These are phyloP conservation scores for Mycosphaerella sp. DNA, from an alignment of 2,329 filamentous ascomycete genomes.

Conservation along the genomic window DNA sequence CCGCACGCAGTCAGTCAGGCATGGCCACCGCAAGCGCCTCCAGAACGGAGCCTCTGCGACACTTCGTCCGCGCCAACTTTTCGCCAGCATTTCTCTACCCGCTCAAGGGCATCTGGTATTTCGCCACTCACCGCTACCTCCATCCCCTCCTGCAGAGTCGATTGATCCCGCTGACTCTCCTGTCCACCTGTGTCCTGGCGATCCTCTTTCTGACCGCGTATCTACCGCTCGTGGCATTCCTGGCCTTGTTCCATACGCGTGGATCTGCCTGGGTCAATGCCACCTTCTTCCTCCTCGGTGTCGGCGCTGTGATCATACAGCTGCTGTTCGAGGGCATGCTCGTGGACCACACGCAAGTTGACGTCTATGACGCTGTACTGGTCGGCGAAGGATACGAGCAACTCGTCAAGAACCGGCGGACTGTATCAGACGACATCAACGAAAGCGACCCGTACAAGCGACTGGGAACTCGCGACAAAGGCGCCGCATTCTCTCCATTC, in stretches of 20 bases:
- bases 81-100: slow-evolving; percentile 33
- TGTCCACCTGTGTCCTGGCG: slow-evolving; percentile 76
- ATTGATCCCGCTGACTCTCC: slow-evolving; percentile 70
- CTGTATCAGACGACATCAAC: slow-evolving; percentile 60
- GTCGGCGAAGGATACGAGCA: slow-evolving; percentile 66
- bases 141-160: slow-evolving; percentile 74
- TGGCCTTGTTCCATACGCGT: slow-evolving; percentile 74
- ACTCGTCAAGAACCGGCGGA: slow-evolving; percentile 55
- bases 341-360: slow-evolving; percentile 66
- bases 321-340: slow-evolving; percentile 49
- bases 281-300: slow-evolving; percentile 70
- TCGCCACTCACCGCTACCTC: slow-evolving; percentile 66
- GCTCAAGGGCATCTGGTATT: slow-evolving; percentile 68
- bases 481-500: slow-evolving; percentile 79
- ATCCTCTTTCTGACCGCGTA: slow-evolving; percentile 84
- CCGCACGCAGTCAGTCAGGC: neutral
- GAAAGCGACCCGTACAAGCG: slow-evolving; percentile 68
- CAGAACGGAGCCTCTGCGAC: slow-evolving; percentile 9
- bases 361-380: slow-evolving; percentile 75
- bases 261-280: slow-evolving; percentile 84
- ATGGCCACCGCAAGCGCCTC: slow-evolving; percentile 7
- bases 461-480: slow-evolving; percentile 71
- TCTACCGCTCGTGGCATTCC: slow-evolving; percentile 79
- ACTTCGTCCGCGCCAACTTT: slow-evolving; percentile 31
- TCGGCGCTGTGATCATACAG: slow-evolving; percentile 56